Percentiles rank a stretch among this genome's conserved stretches.
These are phyloP conservation scores for Clitopilus hobsonii DNA, from an alignment of 768 basidiomycete genomes.

Conservation along the genomic window DNA sequence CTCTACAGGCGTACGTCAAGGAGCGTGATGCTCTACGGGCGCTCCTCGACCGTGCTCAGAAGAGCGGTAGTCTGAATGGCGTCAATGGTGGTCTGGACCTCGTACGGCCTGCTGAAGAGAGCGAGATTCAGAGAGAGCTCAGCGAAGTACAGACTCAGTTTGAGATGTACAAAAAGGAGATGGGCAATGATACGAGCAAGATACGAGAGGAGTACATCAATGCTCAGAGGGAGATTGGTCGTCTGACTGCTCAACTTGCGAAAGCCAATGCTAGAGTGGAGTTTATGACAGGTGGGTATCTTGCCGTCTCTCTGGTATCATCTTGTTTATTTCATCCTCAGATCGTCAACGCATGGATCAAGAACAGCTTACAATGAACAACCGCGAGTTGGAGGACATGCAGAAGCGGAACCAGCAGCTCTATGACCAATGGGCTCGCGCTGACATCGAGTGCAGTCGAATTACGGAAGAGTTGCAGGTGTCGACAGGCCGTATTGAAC, in stretches of 20 bases:
- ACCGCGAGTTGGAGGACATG: constrained; percentile 61
- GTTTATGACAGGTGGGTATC: constrained; percentile 61
- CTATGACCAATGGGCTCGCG: constrained; percentile 66
- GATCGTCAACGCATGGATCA: constrained; percentile 70
- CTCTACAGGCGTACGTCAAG: constrained; percentile 77
- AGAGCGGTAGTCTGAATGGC: constrained; percentile 12
- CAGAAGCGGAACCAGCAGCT: constrained; percentile 67
- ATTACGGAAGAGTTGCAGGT: constrained; percentile 61
- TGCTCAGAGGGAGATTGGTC: constrained; percentile 66
- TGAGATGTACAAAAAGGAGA: constrained; percentile 75
- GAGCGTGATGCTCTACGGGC: constrained; percentile 83
- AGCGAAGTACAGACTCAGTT: constrained; percentile 75
- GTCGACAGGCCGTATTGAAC: constrained; percentile 60
- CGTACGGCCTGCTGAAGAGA: constrained; percentile 8
- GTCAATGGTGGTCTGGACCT: constrained; percentile 11
- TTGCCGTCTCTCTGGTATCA: background rate
- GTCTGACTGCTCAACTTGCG: constrained; percentile 63
- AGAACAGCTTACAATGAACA: constrained; percentile 61
- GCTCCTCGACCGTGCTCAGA: constrained; percentile 60
- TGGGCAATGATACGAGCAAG: constrained; percentile 68
- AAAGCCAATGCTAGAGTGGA: constrained; percentile 83
- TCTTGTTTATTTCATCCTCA: constrained; percentile 20
- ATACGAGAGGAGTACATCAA: constrained; percentile 65
- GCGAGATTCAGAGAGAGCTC: constrained; percentile 42
- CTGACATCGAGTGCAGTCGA: constrained; percentile 72